Base-by-base conservation (phyloP, 176 grass and related monocot species). In the Triticum timopheevii region DNA sequence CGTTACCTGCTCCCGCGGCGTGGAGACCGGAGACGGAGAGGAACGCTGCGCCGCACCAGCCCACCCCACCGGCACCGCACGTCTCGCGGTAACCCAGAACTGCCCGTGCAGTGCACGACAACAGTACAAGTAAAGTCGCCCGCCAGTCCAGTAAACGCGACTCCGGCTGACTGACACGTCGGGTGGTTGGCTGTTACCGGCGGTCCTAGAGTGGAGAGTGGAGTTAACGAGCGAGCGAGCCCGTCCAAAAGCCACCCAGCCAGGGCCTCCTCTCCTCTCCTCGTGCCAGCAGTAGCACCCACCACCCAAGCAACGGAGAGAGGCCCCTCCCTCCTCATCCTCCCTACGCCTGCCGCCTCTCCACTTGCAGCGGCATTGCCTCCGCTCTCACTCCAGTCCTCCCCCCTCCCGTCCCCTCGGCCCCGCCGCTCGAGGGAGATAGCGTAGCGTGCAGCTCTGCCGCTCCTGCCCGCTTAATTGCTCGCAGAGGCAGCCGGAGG, bases 311-410 rank as follows among this genome's bases (percentile, higher is more conserved):
- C 31, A 19, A 36, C 65, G n/a, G 63, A 47, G 78, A 58, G 24
- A 33, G 19, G 24, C 19, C 24, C 5, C 59, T 33, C n/a, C n/a
- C 38, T 24, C 49, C 82, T 72, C 79, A 42, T 83, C 84, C 65
- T 25, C 65, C 49, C 54, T 81, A 78, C 80, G 39, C 73, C 24
- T 7, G 42, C 49, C 49, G 15, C 49, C 49, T 7, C 16, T 19
- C 16, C 49, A 52, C 49, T 54, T 54, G 50, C 50, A 17, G 50
- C 50, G 50, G 50, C 50, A 19, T 54, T 54, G 50, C 50, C 50
- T 54, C 50, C 50, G 50, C 50, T 27, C 54, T 85, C 80, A 87
- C 85, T 61, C 67, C 34, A 23, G 66, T 30, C 80, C 73, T 45
- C 74, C 9, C 65, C 58, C 38, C 40, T 59, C 42, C 4, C 66